Evolutionary conservation across 1,284 basidiomycete genomes (phyloP), one percentile per base, ranked within the genome.

Genomic region (Bondarzewia mesenterica): DNA sequence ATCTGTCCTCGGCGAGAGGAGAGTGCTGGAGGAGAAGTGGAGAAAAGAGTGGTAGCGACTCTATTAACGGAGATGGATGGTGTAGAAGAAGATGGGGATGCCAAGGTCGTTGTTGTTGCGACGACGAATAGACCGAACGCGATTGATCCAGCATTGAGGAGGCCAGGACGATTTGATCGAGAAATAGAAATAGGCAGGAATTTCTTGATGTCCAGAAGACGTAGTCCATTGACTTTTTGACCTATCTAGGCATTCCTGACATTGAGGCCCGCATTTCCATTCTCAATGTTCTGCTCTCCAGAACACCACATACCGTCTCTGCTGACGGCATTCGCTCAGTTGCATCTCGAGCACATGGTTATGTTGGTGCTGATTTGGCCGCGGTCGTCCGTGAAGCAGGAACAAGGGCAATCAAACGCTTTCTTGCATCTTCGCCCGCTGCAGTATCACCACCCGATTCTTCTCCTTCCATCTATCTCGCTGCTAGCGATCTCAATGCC

Each of bases 91-190:
- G 75, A 73, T 32, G 69, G 63, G 29, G 68, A 64, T 50, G 72
- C 65, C 43, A 69, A 86, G 50, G 91, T 99, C 4, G 87, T 99
- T 3, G 91, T 99, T 18, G 90, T 99, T 52, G 96, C 92, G 1
- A 96, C 96, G 0, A 99, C 96, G 1, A 99, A 99, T 65, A 75
- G 96, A 29, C 95, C 93, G 3, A 98, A 99, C 63, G 89, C 93
- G 4, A 92, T 99, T 51, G 96, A 99, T 65, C 95, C 94, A 25
- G 96, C 96, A 0, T 70, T 99, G 38, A 73, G 96, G 44, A 73
- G 96, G 27, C 96, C 96, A 3, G 96, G 96, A 2, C 74, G 96
- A 53, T 95, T 99, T 58, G 96, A 99, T 64, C 75, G 92, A 54
- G 96, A 99, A 66, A 91, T 99, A 39, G 96, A 99, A 65, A 94